Evolutionary conservation across 768 basidiomycete genomes (phyloP).

Genomic region (Tulasnella sp.): DNA sequence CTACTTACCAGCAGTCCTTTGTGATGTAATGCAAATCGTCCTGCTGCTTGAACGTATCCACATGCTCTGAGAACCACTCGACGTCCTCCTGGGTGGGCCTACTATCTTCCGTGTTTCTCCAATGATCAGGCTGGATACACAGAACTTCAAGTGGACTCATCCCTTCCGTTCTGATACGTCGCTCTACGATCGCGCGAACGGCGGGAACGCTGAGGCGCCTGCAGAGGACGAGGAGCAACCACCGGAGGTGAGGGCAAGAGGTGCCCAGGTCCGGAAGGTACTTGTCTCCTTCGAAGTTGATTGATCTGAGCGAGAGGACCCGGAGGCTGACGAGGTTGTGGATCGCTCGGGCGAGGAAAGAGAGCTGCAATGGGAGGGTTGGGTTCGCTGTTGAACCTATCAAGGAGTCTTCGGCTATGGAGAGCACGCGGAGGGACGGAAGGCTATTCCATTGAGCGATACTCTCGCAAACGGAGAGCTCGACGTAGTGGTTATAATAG

Average conservation of each 20-base stretch:
- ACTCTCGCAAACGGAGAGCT: not conserved
- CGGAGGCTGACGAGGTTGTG: not conserved
- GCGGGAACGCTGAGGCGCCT: not conserved
- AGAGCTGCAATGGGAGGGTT: not conserved
- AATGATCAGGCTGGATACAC: no score
- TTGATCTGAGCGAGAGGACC: not conserved
- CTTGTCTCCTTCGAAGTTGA: not conserved
- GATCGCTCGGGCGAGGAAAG: not conserved
- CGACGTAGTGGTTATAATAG: not conserved
- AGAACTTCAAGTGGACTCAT: not conserved
- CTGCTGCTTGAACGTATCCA: no score
- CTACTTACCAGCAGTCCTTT: no score
- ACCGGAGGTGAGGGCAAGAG: not conserved
- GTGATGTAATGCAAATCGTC: no score
- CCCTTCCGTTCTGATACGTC: not conserved
- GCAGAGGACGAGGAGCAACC: not conserved
- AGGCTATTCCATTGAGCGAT: not conserved
- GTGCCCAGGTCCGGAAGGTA: not conserved
- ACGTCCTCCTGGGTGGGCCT: no score
- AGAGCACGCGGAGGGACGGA: not conserved
- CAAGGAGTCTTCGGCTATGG: not conserved
- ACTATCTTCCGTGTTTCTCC: no score
- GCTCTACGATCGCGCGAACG: not conserved
- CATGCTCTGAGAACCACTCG: no score
- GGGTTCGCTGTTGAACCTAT: not conserved